Evolutionary conservation across 2,329 filamentous ascomycete species (phyloP).

Genomic region (Pseudocercospora vitis): DNA sequence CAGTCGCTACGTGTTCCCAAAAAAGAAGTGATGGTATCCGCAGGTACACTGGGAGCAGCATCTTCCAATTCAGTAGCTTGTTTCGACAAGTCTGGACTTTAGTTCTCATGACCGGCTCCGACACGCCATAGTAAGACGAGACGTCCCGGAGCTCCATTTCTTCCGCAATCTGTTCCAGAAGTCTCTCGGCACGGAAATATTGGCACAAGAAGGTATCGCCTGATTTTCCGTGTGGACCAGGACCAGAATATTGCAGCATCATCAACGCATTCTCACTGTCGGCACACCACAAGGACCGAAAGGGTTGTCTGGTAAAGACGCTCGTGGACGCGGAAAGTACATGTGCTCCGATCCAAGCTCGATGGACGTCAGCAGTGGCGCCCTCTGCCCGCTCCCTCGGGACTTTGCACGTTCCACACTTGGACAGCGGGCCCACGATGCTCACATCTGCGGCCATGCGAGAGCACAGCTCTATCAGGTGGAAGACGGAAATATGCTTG

Average conservation of each 20-base stretch:
- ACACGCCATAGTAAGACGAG: slow-evolving; percentile 20
- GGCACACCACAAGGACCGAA: slow-evolving; percentile 20
- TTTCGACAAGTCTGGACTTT: slow-evolving; percentile 27
- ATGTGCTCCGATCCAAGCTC: slow-evolving; percentile 27
- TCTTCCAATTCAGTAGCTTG: slow-evolving; percentile 30
- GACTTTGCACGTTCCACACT: background rate
- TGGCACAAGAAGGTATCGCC: slow-evolving; percentile 30
- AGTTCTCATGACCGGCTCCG: slow-evolving; percentile 22
- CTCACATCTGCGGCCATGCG: slow-evolving; percentile 80
- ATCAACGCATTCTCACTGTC: slow-evolving; percentile 29
- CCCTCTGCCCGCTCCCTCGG: slow-evolving; percentile 6
- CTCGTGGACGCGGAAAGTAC: slow-evolving; percentile 19
- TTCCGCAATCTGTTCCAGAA: slow-evolving; percentile 29
- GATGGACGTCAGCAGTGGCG: slow-evolving; percentile 17
- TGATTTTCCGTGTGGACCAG: slow-evolving; percentile 2
- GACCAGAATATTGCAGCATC: slow-evolving; percentile 23
- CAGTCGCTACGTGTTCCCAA: slow-evolving; percentile 31
- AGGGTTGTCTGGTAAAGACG: slow-evolving; percentile 20
- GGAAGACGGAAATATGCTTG: slow-evolving; percentile 83
- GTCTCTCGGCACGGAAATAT: slow-evolving; percentile 28
- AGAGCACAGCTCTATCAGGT: slow-evolving; percentile 73
- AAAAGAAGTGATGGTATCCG: slow-evolving; percentile 24
- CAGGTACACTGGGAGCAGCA: slow-evolving; percentile 25
- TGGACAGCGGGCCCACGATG: slow-evolving; percentile 50
- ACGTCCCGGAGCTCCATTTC: slow-evolving; percentile 24